Percentiles rank a stretch among this genome's conserved stretches.
Evolutionary conservation across 2,329 filamentous ascomycete genomes (phyloP).

Genomic region (Cytospora piceicola): DNA sequence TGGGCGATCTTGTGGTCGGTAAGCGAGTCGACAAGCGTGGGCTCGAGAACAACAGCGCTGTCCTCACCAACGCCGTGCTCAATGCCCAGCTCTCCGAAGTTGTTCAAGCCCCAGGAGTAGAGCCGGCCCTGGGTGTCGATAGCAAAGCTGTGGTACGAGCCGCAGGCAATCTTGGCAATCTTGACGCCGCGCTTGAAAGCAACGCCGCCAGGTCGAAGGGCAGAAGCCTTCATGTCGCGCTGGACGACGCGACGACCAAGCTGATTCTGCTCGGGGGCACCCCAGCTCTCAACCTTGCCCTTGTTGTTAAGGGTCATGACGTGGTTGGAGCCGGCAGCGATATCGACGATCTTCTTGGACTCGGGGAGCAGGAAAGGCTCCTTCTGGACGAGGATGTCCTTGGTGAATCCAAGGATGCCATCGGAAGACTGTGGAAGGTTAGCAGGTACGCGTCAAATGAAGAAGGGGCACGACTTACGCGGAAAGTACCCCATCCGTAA

Average conservation of each 20-base stretch:
- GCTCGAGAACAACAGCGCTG: constrained; percentile 71
- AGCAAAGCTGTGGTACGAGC: constrained; percentile 85
- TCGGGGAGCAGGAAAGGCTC: constrained; percentile 60
- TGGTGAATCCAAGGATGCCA: constrained; percentile 49
- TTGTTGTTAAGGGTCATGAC: constrained; percentile 68
- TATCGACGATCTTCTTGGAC: constrained; percentile 67
- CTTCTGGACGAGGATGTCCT: constrained; percentile 44
- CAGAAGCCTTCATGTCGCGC: constrained; percentile 47
- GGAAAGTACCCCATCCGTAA: constrained; percentile 85
- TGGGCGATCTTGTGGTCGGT: constrained; percentile 63
- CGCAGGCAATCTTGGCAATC: constrained; percentile 65
- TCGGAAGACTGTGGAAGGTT: constrained; percentile 44
- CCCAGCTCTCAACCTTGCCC: constrained; percentile 71
- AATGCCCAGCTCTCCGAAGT: constrained; percentile 76
- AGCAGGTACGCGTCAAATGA: constrained; percentile 8
- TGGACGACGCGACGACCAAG: constrained; percentile 63
- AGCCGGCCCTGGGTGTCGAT: constrained; percentile 71
- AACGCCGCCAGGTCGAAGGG: constrained; percentile 41
- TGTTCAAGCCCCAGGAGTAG: constrained; percentile 85
- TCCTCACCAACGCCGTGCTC: constrained; percentile 67
- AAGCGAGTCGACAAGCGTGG: constrained; percentile 68
- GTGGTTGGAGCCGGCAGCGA: constrained; percentile 74
- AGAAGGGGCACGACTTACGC: constrained; percentile 43
- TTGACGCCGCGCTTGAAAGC: constrained; percentile 56
- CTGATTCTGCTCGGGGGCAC: constrained; percentile 69